Evolutionary conservation across 1,284 basidiomycete species (phyloP).

Genomic region (Inonotus hispidus): DNA sequence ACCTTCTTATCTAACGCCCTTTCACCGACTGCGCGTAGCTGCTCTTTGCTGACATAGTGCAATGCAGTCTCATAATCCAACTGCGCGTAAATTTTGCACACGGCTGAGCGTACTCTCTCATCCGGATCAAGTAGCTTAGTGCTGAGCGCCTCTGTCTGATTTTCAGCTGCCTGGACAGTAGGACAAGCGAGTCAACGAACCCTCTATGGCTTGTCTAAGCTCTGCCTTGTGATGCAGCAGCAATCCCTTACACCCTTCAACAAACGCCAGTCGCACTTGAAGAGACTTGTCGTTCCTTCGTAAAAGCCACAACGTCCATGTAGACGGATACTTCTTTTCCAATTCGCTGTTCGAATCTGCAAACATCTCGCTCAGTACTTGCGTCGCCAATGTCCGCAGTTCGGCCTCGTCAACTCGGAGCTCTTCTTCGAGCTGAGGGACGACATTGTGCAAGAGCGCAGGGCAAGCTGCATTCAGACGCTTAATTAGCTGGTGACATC

Average conservation of each 20-base stretch:
- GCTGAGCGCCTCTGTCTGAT: constrained; percentile 49
- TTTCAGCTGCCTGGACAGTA: constrained; percentile 15
- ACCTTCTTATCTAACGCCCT: constrained; percentile 88
- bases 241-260: constrained; percentile 65
- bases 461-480: constrained; percentile 81
- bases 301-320: constrained; percentile 84
- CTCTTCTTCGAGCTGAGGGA: constrained; percentile 92
- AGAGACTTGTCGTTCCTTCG: constrained; percentile 76
- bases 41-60: constrained; percentile 69
- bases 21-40: constrained; percentile 63
- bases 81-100: constrained; percentile 76
- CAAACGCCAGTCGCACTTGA: constrained; percentile 72
- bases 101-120: constrained; percentile 84
- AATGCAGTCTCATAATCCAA: constrained; percentile 89
- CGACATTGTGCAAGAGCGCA: constrained; percentile 78
- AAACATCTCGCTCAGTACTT: constrained; percentile 88
- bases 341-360: constrained; percentile 71
- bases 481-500: constrained; percentile 82
- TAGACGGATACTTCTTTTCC: constrained; percentile 72
- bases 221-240: constrained; percentile 64
- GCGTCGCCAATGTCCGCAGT: constrained; percentile 74
- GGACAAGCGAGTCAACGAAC: constrained; percentile 33
- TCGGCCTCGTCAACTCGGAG: constrained; percentile 72
- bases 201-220: constrained; percentile 46
- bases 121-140: constrained; percentile 82